Evolutionary conservation across 106 monocot genomes (phyloP).

Genomic region (Apostasia shenzhenica): DNA sequence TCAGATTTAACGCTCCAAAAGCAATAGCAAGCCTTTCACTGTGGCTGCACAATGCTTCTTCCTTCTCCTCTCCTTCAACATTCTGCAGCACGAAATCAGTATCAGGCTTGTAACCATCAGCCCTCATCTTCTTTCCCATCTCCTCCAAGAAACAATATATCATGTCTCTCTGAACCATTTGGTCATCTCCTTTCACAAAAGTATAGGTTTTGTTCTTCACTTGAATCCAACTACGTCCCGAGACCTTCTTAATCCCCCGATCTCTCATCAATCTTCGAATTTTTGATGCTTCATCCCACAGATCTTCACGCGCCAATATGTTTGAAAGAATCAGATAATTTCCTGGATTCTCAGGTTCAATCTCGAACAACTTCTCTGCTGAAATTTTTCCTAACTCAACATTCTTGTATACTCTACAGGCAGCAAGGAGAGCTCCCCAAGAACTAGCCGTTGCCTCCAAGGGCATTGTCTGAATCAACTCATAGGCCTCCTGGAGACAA

Average conservation of each 20-base stretch:
- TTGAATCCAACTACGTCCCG: constrained; percentile 71
- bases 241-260: constrained; percentile 36
- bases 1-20: constrained; percentile 41
- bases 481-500: constrained; percentile 40
- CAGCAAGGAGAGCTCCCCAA: constrained; percentile 59
- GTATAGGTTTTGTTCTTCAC: constrained; percentile 38
- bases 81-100: constrained; percentile 42
- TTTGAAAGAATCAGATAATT: constrained; percentile 58
- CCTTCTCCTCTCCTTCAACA: constrained; percentile 41
- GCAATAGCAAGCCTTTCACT: constrained; percentile 71
- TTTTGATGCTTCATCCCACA: constrained; percentile 48
- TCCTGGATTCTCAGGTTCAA: constrained; percentile 58
- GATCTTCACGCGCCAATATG: constrained; percentile 28
- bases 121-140: constrained; percentile 38
- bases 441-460: constrained; percentile 40
- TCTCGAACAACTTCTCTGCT: constrained; percentile 36
- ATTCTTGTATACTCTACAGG: constrained; percentile 51
- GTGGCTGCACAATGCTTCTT: constrained; percentile 46
- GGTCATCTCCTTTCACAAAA: constrained; percentile 56
- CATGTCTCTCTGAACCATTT: constrained; percentile 16
- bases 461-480: constrained; percentile 54
- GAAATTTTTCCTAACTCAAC: constrained; percentile 45
- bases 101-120: constrained; percentile 35
- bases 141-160: constrained; percentile 37
- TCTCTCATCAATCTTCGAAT: constrained; percentile 56